phyloP scores from a whole-genome alignment of 306 rosid species.

The Fagus sylvatica region DNA sequence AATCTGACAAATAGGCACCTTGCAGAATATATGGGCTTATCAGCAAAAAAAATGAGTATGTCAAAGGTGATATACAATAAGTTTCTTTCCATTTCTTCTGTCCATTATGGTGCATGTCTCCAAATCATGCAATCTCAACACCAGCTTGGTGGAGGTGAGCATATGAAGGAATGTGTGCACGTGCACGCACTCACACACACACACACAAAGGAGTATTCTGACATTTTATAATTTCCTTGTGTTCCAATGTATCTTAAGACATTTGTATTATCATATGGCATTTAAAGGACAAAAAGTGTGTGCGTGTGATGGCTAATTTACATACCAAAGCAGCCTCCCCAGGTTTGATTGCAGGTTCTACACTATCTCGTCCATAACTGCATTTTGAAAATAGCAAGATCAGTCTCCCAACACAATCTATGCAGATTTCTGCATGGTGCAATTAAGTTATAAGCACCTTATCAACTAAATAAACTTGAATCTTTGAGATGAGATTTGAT shows the following conservation, averaged over 20 bases:
- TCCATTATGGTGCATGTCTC: neutral
- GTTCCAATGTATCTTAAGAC: neutral
- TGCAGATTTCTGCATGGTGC: neutral
- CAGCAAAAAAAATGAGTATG: neutral
- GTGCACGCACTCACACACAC: no score
- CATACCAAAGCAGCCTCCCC: constrained; percentile 85
- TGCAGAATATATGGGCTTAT: neutral
- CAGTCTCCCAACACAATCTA: constrained; percentile 11
- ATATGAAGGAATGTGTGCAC: neutral
- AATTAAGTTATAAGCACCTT: neutral
- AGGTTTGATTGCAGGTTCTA: constrained; percentile 91
- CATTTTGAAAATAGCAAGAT: constrained; percentile 20
- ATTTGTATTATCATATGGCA: neutral
- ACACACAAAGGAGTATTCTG: no score
- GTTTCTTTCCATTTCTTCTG: neutral
- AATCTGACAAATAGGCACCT: neutral
- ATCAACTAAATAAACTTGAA: neutral
- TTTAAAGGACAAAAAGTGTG: neutral
- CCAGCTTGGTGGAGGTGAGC: neutral
- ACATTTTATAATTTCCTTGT: neutral
- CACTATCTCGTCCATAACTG: constrained; percentile 87
- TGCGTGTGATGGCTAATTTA: neutral
- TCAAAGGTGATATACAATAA: neutral
- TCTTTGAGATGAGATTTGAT: neutral
- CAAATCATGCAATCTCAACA: constrained; percentile 1